A percentile compares a stretch with the other conserved stretches of the same genome.
phyloP scores from a whole-genome alignment of 805 yeast genomes.

The Starmera dryadoides region DNA sequence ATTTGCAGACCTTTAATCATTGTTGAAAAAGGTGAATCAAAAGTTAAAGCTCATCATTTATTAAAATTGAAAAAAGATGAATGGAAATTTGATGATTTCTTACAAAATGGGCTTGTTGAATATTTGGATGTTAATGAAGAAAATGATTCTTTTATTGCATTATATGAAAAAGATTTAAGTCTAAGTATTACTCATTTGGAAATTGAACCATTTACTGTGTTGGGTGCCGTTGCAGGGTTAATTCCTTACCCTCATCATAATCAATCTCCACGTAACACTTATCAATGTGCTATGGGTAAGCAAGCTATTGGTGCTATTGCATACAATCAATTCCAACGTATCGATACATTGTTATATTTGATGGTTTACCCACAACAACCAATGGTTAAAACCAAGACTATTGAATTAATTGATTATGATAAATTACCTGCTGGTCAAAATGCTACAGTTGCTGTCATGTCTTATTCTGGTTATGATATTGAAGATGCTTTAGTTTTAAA shows the following conservation, averaged over 20 bases:
- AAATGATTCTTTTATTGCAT: constrained; percentile 87
- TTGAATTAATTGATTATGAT: constrained; percentile 91
- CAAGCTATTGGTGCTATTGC: constrained; percentile 99
- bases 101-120: constrained; percentile 82
- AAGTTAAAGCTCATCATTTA: constrained; percentile 68
- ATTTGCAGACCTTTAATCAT: constrained; percentile 95
- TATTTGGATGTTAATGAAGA: constrained; percentile 97
- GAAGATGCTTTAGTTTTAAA: constrained; percentile 96
- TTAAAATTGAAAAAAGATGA: constrained; percentile 54
- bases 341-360: constrained; percentile 85
- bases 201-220: constrained; percentile 88
- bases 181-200: constrained; percentile 77
- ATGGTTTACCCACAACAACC: constrained; percentile 99
- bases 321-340: constrained; percentile 91
- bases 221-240: constrained; percentile 90
- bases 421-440: constrained; percentile 98
- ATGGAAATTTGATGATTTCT: constrained; percentile 87
- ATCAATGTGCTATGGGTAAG: constrained; percentile 96
- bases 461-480: constrained; percentile 97
- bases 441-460: constrained; percentile 98
- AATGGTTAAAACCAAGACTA: constrained; percentile 96
- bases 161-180: constrained; percentile 65
- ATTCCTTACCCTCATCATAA: constrained; percentile 92
- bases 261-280: constrained; percentile 88
- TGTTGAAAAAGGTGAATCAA: constrained; percentile 64